A percentile compares a stretch with the other conserved stretches of the same genome.
Evolutionary conservation across 352 stramenopile species (phyloP).

Genomic region (Pythium sp.): DNA sequence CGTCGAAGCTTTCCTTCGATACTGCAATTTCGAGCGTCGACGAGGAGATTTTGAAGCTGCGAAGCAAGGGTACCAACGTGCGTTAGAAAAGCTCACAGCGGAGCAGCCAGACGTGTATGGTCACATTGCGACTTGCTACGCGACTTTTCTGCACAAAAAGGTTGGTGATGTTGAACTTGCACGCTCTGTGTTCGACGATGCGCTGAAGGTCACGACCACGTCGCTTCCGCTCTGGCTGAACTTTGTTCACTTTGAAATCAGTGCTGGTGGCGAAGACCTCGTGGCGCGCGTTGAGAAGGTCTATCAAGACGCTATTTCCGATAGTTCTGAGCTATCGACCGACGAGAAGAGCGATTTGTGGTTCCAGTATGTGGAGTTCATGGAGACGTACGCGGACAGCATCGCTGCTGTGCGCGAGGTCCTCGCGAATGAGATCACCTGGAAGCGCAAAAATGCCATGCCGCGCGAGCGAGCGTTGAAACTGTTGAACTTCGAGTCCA

Average conservation of each 20-base stretch:
- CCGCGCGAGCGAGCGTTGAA: conserved; percentile 53
- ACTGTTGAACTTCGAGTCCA: conserved; percentile 47
- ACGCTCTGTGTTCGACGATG: conserved; percentile 41
- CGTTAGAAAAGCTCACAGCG: conserved; percentile 37
- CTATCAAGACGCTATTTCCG: conserved; percentile 47
- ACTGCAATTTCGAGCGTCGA: conserved; percentile 73
- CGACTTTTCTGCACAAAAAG: conserved; percentile 52
- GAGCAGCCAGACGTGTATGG: conserved; percentile 41
- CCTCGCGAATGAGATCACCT: conserved; percentile 49
- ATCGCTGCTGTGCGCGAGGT: conserved; percentile 50
- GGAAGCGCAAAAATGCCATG: conserved; percentile 66
- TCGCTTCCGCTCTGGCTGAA: conserved; percentile 66
- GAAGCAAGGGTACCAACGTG: conserved; percentile 54
- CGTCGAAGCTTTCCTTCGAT: conserved; percentile 60
- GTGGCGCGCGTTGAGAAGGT: conserved; percentile 40
- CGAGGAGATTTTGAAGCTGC: conserved; percentile 45
- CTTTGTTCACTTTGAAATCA: conserved; percentile 72
- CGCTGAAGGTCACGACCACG: conserved; percentile 35
- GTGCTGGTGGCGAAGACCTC: conserved; percentile 25
- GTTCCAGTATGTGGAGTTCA: conserved; percentile 77
- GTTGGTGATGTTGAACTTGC: conserved; percentile 36
- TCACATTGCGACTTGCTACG: conserved; percentile 56
- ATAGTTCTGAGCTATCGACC: conserved; percentile 48
- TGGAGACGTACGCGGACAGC: conserved; percentile 50
- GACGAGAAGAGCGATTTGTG: conserved; percentile 81